Percentiles rank a stretch among this genome's conserved stretches.
These are phyloP conservation scores for Escallonia herrerae DNA, from an alignment of 129 eudicot genomes.

Conservation along the genomic window DNA sequence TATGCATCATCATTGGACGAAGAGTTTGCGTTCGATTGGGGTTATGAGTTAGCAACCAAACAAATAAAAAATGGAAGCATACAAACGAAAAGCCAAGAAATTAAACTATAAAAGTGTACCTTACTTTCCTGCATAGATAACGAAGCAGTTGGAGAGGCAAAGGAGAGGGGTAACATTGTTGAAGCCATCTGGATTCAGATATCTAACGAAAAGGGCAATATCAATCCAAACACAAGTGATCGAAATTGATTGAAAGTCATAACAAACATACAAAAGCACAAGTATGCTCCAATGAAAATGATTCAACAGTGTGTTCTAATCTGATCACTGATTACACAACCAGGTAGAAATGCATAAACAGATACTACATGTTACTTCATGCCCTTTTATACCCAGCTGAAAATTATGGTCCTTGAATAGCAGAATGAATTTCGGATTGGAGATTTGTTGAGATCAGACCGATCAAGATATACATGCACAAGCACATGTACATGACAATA, in stretches of 20 bases:
- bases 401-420: too few species aligned
- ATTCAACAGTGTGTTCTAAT: neutral
- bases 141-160: conserved; percentile 33
- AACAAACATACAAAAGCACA: neutral
- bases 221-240: neutral
- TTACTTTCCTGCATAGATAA: conserved; percentile 34
- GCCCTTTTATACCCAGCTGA: too few species aligned
- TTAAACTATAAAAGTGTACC: conserved; percentile 20
- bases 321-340: too few species aligned
- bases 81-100: neutral
- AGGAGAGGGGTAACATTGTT: conserved; percentile 26
- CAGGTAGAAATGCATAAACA: too few species aligned
- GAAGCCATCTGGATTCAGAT: conserved; percentile 47
- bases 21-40: too few species aligned
- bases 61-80: neutral
- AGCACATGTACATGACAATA: too few species aligned
- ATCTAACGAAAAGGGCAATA: neutral
- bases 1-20: too few species aligned
- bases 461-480: too few species aligned
- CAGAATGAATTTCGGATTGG: too few species aligned
- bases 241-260: neutral
- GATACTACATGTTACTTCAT: too few species aligned
- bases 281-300: neutral
- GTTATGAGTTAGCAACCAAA: neutral
- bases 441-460: too few species aligned